Evolutionary conservation across 768 basidiomycete genomes (phyloP).

Genomic region (Cyclocybe cylindracea): DNA sequence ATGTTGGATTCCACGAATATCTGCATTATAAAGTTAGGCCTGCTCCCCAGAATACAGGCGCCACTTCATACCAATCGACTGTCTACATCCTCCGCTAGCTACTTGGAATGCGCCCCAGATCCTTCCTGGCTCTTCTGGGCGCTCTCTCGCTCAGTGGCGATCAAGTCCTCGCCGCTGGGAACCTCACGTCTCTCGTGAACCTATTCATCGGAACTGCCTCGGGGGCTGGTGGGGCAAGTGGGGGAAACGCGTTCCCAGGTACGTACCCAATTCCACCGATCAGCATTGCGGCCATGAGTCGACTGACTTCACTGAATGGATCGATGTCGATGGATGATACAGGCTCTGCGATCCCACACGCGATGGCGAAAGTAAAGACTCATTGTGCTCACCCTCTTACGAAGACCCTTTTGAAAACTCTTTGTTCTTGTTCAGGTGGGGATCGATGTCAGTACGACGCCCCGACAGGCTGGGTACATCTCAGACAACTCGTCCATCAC

Average conservation of each 20-base stretch:
- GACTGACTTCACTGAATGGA: not conserved
- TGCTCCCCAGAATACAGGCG: too few relatives aligned
- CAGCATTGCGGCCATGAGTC: too few relatives aligned
- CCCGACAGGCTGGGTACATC: constrained; percentile 53
- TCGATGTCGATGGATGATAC: not conserved
- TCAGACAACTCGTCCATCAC: constrained; percentile 43
- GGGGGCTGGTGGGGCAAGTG: constrained; percentile 43
- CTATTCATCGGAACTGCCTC: constrained; percentile 53
- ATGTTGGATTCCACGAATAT: too few relatives aligned
- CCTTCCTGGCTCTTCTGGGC: not conserved
- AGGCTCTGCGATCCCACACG: constrained; percentile 50
- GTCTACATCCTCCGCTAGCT: too few relatives aligned
- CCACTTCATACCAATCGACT: too few relatives aligned
- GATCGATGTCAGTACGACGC: constrained; percentile 49
- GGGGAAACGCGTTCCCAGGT: constrained; percentile 54
- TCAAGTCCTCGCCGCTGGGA: constrained; percentile 15
- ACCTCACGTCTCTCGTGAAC: constrained; percentile 48
- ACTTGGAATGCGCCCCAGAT: not conserved
- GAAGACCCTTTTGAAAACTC: not conserved
- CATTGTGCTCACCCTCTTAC: not conserved
- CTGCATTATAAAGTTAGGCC: too few relatives aligned
- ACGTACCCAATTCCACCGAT: not conserved
- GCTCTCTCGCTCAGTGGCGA: not conserved
- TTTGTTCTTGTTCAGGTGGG: constrained; percentile 36
- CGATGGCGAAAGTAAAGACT: constrained; percentile 46